A percentile compares a stretch with the other conserved stretches of the same genome.
Conservation (phyloP, 805 yeast species). For the Cyberlindnera saturnus region DNA sequence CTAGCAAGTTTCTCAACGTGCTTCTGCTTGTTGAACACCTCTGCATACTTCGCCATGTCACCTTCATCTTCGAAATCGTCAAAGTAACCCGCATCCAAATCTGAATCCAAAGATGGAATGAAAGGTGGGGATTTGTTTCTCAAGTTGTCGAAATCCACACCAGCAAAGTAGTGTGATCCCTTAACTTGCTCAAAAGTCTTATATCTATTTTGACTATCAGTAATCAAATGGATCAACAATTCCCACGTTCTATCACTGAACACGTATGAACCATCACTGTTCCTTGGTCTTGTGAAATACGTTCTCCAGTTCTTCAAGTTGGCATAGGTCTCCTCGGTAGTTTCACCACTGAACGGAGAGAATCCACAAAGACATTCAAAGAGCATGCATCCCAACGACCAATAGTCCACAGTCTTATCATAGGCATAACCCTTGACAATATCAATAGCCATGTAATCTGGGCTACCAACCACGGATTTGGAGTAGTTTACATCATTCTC, state of each 20-base stretch:
- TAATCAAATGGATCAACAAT: conserved; percentile 69
- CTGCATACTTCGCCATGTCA: conserved; percentile 96
- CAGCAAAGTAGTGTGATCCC: conserved; percentile 75
- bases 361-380: conserved; percentile 95
- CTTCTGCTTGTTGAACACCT: conserved; percentile 87
- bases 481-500: conserved; percentile 79
- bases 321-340: conserved; percentile 90
- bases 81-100: conserved; percentile 97
- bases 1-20: conserved; percentile 79
- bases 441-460: conserved; percentile 98
- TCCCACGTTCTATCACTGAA: conserved; percentile 97
- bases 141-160: conserved; percentile 70
- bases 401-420: conserved; percentile 95
- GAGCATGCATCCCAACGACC: conserved; percentile 97
- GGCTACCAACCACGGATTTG: conserved; percentile 94
- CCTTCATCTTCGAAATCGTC: conserved; percentile 96
- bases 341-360: conserved; percentile 93
- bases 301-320: conserved; percentile 91
- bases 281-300: conserved; percentile 81
- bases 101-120: conserved; percentile 93
- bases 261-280: conserved; percentile 85
- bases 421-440: conserved; percentile 82
- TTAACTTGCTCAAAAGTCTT: conserved; percentile 77
- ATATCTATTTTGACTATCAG: conserved; percentile 70
- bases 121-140: conserved; percentile 83